phyloP scores from a whole-genome alignment of 225 moss, liverwort and hornwort genomes.

The Marchantia polymorpha region DNA sequence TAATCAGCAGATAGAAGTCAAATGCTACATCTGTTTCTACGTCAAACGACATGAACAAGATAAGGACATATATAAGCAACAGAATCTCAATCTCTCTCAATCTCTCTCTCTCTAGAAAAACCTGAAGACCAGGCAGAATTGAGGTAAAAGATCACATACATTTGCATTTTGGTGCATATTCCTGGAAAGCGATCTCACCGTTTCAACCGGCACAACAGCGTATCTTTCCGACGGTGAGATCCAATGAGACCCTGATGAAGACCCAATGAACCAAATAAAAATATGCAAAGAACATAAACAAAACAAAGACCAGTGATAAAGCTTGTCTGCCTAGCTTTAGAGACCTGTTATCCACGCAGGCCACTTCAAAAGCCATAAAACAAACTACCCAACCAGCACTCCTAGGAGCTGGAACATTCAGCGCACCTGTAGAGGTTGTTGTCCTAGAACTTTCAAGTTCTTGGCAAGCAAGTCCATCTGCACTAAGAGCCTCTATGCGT shows the following conservation, averaged over 20 bases:
- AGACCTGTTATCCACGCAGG: not conserved
- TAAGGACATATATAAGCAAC: not conserved
- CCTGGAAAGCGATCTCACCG: slow-evolving; percentile 52
- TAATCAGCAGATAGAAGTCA: not conserved
- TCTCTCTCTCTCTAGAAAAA: not conserved
- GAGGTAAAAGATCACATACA: slow-evolving; percentile 29
- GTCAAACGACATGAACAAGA: not conserved
- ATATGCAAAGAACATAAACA: not conserved
- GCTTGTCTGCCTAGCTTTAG: not conserved
- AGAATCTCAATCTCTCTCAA: not conserved
- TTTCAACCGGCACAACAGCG: slow-evolving; percentile 82
- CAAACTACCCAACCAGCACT: not conserved
- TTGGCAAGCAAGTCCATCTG: slow-evolving; percentile 62
- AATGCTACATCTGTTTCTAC: not conserved
- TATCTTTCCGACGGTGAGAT: slow-evolving; percentile 86
- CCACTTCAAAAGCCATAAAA: not conserved
- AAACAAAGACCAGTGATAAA: not conserved
- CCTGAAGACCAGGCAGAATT: not conserved
- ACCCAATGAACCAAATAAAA: slow-evolving; percentile 2
- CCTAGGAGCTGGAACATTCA: not conserved
- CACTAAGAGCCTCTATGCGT: slow-evolving; percentile 64
- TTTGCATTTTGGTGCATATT: slow-evolving; percentile 46
- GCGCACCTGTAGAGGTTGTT: slow-evolving; percentile 55
- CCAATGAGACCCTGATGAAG: slow-evolving; percentile 58
- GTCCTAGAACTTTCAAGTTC: slow-evolving; percentile 57